Conservation (phyloP, 1,139 yeast genomes). For the Eremothecium gossypii region DNA sequence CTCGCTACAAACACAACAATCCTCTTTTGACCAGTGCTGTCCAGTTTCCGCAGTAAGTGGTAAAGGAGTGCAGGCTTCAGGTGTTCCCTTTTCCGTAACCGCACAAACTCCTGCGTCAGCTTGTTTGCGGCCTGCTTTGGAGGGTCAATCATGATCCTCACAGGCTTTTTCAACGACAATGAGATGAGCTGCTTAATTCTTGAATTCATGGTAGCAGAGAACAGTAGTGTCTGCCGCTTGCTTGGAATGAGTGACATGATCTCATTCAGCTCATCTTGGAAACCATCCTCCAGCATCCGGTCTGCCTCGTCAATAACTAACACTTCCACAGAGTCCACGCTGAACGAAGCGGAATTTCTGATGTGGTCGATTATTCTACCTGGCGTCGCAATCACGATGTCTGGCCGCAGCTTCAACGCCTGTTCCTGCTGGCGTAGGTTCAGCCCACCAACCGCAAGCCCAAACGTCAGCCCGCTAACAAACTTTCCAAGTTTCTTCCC, state of each 20-base stretch:
- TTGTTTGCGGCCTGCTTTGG: constrained; percentile 88
- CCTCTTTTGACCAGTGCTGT: constrained; percentile 52
- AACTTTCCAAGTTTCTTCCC: constrained; percentile 76
- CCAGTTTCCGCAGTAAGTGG: constrained; percentile 57
- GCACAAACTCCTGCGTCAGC: constrained; percentile 82
- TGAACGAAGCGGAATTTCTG: constrained; percentile 87
- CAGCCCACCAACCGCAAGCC: constrained; percentile 96
- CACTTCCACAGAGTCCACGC: constrained; percentile 84
- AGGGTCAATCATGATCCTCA: constrained; percentile 90
- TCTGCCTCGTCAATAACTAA: constrained; percentile 96
- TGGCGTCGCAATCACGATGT: constrained; percentile 92
- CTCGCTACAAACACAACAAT: constrained; percentile 85
- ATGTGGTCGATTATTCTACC: constrained; percentile 96
- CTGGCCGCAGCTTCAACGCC: constrained; percentile 84
- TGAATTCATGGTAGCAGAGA: constrained; percentile 97
- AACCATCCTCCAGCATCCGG: constrained; percentile 98
- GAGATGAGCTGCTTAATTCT: constrained; percentile 81
- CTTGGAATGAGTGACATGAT: constrained; percentile 78
- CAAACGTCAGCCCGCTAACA: constrained; percentile 68
- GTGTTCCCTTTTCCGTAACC: constrained; percentile 83
- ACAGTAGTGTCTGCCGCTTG: constrained; percentile 85
- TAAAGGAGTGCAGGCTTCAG: constrained; percentile 76
- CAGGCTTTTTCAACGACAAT: constrained; percentile 80
- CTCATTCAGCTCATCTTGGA: constrained; percentile 88
- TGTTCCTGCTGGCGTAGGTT: constrained; percentile 92